Evolutionary conservation across 805 yeast genomes (phyloP), one percentile per base, ranked within the genome.

Genomic region (Metschnikowia reukaufii): DNA sequence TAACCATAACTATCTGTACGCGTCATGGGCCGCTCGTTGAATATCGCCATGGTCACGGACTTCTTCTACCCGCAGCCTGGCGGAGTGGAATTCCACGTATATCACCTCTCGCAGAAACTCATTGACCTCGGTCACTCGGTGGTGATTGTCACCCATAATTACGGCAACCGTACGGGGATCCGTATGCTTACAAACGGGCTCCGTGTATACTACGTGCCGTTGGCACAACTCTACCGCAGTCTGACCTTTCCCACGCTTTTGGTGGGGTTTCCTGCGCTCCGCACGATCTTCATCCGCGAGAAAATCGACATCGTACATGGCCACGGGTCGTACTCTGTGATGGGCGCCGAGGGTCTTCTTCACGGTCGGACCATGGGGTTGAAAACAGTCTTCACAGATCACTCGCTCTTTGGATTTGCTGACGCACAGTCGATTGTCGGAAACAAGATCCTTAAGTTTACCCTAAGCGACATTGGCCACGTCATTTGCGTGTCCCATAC

Each of bases 61-160:
- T 94, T 90, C 73, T 94, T 94, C 79, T 94, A 87, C 67, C 99
- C 99, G 9, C 99, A 94, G 63, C 86, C 97, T 0, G 99, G 99
- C 3, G 99, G 99, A 8, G 96, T 94, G 1, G 99, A 94, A 64
- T 82, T 92, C 51, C 99, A 94, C 63, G 87, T 92, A 15, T 89
- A 88, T 64, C 98, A 94, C 64, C 67, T 94, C 19, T 84, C 98
- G 0, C 95, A 89, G 64, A 81, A 84, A 59, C 77, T 91, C 45
- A 84, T 88, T 8, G 80, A 79, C 17, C 66, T 83, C 33, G 97
- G 97, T 7, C 97, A 91, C 61, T 80, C 87, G 4, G 97, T 92
- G 9, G 68, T 91, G 5, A 80, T 94, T 19, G 77, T 94, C 27
- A 90, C 99, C 8, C 99, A 94, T 65, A 83, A 89, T 17, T 91